These are phyloP conservation scores for Phytophthora capsici DNA, from an alignment of 352 stramenopile genomes.

Conservation along the genomic window DNA sequence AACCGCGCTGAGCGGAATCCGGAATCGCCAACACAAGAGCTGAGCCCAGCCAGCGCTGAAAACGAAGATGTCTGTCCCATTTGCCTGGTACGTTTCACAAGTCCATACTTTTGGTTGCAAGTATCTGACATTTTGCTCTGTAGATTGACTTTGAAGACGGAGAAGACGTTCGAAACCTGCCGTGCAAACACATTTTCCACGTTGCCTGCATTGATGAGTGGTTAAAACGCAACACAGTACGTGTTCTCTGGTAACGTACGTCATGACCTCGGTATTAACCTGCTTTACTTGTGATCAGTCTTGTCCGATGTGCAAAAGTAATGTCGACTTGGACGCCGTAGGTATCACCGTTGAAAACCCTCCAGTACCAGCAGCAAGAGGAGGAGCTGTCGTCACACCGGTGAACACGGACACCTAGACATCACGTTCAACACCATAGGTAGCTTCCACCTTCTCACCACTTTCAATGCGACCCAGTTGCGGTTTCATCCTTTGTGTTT, in stretches of 20 bases:
- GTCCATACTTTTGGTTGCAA: not conserved
- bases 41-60: constrained; percentile 1
- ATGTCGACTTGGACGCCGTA: constrained; percentile 64
- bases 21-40: constrained; percentile 17
- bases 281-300: constrained; percentile 37
- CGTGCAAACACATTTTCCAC: constrained; percentile 91
- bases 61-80: constrained; percentile 79
- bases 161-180: constrained; percentile 77
- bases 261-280: not conserved
- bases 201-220: constrained; percentile 90
- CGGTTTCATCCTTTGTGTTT: constrained; percentile 21
- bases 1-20: constrained; percentile 39
- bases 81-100: constrained; percentile 58
- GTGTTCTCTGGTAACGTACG: constrained; percentile 6
- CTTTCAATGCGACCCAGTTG: constrained; percentile 16
- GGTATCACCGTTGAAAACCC: constrained; percentile 44
- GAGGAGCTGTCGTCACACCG: constrained; percentile 54
- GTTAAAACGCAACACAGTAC: constrained; percentile 87
- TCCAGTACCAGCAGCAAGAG: not conserved
- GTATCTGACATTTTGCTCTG: constrained; percentile 3
- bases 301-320: constrained; percentile 87
- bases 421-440: constrained; percentile 1
- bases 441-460: not conserved
- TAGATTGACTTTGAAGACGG: constrained; percentile 82
- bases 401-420: constrained; percentile 19